Evolutionary conservation across 2,329 filamentous ascomycete species (phyloP), one percentile per base, ranked within the genome.

Genomic region (Colletotrichum sojae): DNA sequence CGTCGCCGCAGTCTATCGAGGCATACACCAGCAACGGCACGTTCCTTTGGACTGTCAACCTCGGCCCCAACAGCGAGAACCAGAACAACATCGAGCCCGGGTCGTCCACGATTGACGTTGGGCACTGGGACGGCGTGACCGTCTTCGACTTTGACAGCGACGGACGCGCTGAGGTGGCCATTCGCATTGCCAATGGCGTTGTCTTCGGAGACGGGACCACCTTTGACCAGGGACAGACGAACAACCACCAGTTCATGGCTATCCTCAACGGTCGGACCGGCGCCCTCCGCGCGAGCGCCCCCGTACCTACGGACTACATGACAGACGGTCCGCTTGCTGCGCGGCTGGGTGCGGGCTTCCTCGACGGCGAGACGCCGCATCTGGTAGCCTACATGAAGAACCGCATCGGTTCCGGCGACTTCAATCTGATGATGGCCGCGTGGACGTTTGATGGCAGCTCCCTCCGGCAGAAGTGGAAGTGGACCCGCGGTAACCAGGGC

Each of bases 71-170:
- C 57, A 75, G 73, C 59, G 56, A 67, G 27, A 63, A 74, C 5
- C 73, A 74, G 40, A 51, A 73, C 25, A 75, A 72, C 10, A 75
- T 75, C 22, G 65, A 62, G 0, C 73, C 73, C 0, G 72, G 73
- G 1, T 66, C 73, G 3, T 63, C 73, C 2, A 52, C 73, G 5
- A 67, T 72, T 22, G 56, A 74, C 10, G 63, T 75, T 1, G 73
- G 73, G 0, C 70, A 75, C 52, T 74, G 71, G 72, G 73, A 75
- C 18, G 72, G 73, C 2, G 72, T 71, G 6, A 75, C 73, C 12
- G 73, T 75, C 4, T 75, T 72, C 15, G 73, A 75, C 48, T 73
- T 75, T 53, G 71, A 75, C 54, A 74, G 69, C 10, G 72, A 75
- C 8, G 72, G 73, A 3, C 53, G 51, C 1, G 72, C 73, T 16